Evolutionary conservation across 1,284 basidiomycete species (phyloP), one percentile per base, ranked within the genome.

Genomic region (Somion occarium): DNA sequence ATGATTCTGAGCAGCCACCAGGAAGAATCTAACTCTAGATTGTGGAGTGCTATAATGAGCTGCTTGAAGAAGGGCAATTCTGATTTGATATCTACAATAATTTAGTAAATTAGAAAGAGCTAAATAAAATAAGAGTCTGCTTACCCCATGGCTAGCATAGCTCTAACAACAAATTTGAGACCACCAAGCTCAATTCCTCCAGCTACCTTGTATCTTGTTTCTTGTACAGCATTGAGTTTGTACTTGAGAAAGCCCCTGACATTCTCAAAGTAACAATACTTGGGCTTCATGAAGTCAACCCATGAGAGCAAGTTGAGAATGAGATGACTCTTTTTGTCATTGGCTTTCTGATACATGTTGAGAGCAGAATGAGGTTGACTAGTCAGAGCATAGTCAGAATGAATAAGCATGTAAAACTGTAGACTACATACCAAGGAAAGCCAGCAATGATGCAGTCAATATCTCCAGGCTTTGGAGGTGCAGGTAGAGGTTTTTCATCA

Each of bases 21-120:
- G 66, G 64, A 91, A 85, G 64, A 91, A 88, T 0, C 88, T 77
- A 26, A 82, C 67, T 1, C 88, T 75, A 2, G 71, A 64, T 64
- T 91, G 88, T 1, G 88, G 88, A 1, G 82, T 73, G 1, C 88
- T 87, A 59, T 88, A 89, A 51, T 87, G 79, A 0, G 72, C 85
- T 5, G 85, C 85, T 65, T 91, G 82, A 0, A 90, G 68, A 0
- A 85, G 66, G 3, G 71, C 74, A 59, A 78, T 83, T 0, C 79
- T 74, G 4, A 85, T 70, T 61, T 89, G 87, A 61, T 89, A 90
- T 13, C 86, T 89, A 42, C 22, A 37, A 15, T 12, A 39, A 7
- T n/a, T 34, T 38, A 42, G 34, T 25, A 3, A 26, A 43, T 13
- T 4, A 34, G 7, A 24, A 19, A 7, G 19, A 19, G 3, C 22